Conservation (phyloP, 2,329 filamentous ascomycete genomes). For the Penicillium sp. region DNA sequence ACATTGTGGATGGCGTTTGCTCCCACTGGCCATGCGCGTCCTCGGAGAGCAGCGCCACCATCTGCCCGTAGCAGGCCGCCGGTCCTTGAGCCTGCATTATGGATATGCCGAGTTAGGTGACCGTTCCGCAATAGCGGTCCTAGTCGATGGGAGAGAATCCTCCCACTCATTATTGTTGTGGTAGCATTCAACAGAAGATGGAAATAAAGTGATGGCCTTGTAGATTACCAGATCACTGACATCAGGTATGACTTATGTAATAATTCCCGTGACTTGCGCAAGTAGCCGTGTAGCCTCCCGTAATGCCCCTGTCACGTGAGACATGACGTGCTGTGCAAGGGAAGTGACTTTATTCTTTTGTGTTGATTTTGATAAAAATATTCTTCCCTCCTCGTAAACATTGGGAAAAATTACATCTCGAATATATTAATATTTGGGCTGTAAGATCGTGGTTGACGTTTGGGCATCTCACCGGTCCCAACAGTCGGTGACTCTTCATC, state of each 20-base stretch:
- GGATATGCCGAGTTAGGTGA: constrained; percentile 60
- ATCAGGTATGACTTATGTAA: constrained; percentile 16
- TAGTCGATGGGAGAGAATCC: constrained; percentile 72
- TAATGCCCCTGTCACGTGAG: constrained; percentile 33
- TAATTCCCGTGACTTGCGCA: constrained; percentile 33
- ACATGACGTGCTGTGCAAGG: constrained; percentile 27
- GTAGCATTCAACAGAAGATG: constrained; percentile 36
- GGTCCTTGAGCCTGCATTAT: constrained; percentile 59
- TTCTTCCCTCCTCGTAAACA: neutral
- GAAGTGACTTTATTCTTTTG: constrained; percentile 16
- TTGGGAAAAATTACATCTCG: neutral
- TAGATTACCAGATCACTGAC: constrained; percentile 20
- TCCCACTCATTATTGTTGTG: constrained; percentile 62
- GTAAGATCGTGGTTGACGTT: constrained; percentile 1
- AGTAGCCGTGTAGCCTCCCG: constrained; percentile 32
- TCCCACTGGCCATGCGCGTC: constrained; percentile 72
- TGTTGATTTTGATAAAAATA: constrained; percentile 3
- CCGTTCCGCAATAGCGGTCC: constrained; percentile 64
- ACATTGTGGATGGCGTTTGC: constrained; percentile 80
- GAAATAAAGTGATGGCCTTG: constrained; percentile 5
- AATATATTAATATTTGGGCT: neutral
- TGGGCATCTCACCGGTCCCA: constrained; percentile 6
- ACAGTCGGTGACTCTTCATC: constrained; percentile 23
- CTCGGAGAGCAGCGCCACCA: constrained; percentile 59
- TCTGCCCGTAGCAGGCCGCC: constrained; percentile 68